phyloP scores from a whole-genome alignment of 2,329 filamentous ascomycete species.

The Eutypa lata region DNA sequence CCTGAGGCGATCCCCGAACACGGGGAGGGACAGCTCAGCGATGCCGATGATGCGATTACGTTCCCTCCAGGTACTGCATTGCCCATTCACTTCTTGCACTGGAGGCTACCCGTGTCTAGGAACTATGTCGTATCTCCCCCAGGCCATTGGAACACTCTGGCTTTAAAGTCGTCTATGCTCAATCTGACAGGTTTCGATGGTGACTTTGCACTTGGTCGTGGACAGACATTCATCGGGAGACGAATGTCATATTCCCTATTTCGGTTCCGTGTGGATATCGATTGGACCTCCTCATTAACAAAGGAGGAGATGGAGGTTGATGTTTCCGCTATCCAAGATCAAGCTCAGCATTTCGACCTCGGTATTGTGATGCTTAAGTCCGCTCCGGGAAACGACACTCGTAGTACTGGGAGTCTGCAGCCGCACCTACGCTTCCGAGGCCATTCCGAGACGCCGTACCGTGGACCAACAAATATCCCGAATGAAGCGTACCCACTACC shows the following conservation, averaged over 20 bases:
- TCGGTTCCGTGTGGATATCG: neutral
- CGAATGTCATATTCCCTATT: neutral
- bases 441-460: conserved; percentile 7
- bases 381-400: neutral
- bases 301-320: conserved; percentile 1
- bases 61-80: neutral
- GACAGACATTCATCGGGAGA: neutral
- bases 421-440: neutral
- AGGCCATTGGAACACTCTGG: neutral
- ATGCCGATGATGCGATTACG: neutral
- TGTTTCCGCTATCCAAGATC: conserved; percentile 1
- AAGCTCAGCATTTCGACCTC: conserved; percentile 1
- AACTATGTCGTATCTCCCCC: neutral
- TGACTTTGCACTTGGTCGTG: neutral
- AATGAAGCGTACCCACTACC: conserved; percentile 4
- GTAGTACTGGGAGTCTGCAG: neutral
- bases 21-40: neutral
- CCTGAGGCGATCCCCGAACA: neutral
- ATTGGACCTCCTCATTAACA: neutral
- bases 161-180: neutral
- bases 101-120: neutral
- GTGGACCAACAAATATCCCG: conserved; percentile 1
- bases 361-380: conserved; percentile 26
- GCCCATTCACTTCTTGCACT: neutral
- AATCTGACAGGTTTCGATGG: neutral